Evolutionary conservation across 148 eudicot genomes (phyloP), one percentile per base, ranked within the genome.

Genomic region (Chenopodium album): DNA sequence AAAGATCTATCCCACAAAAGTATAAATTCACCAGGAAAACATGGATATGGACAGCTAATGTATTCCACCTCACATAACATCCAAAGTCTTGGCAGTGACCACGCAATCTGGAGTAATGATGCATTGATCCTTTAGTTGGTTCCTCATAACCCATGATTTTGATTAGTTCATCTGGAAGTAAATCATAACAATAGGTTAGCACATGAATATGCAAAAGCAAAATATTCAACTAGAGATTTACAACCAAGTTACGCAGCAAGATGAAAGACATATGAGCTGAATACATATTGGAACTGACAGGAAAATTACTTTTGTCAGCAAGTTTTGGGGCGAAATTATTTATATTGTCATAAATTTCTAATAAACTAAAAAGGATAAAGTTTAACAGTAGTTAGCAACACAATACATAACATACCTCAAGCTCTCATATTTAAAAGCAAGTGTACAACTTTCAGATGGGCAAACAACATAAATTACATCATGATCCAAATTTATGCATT

Each of bases 71-170:
- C 79, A 84, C 87, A 88, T 90, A 91, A 28, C 23, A 65, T 77
- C 97, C 96, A 84, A 93, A 93, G 67, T 86, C 81, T 71, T 82
- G 86, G 79, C 92, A 95, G 64, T 95, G 97, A 82, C 64, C 76
- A 77, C 82, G 83, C 76, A 94, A 87, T 81, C 84, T 93, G 66
- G 88, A 82, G 85, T 69, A 89, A 80, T 87, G 76, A 66, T 48
- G 76, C 85, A 79, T 78, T 75, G 78, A 81, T 62, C 81, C 76
- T 73, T 79, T 63, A 47, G 68, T 48, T 85, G 82, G 48, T 76
- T 84, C 79, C 79, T 85, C 86, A 76, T 75, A 84, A 76, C 92
- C 92, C 72, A 91, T 88, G 65, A 79, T 67, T 79, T 77, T 83
- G 60, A 87, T 75, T 73, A 94, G 78, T 26, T 72, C 79, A 84